Evolutionary conservation across 805 yeast genomes (phyloP).

Genomic region (Spathaspora gorwiae): DNA sequence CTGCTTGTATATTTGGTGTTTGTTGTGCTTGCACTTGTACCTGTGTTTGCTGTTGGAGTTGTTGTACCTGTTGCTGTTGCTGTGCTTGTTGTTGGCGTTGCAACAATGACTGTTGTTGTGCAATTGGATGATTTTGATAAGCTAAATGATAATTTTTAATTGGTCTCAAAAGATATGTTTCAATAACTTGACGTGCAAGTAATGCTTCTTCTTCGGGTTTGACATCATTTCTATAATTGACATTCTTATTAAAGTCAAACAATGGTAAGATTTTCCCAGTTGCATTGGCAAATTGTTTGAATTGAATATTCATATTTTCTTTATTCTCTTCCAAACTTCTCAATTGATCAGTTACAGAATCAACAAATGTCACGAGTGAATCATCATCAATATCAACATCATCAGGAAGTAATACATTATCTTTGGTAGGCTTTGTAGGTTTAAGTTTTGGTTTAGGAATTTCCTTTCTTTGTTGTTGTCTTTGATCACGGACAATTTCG

Average conservation of each 20-base stretch:
- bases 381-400: constrained; percentile 47
- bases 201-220: constrained; percentile 32
- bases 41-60: constrained; percentile 12
- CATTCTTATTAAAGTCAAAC: constrained; percentile 42
- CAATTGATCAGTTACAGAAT: constrained; percentile 42
- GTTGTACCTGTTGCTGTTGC: constrained; percentile 20
- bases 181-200: constrained; percentile 38
- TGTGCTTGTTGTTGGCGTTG: constrained; percentile 32
- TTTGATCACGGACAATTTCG: constrained; percentile 37
- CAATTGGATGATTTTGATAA: constrained; percentile 40
- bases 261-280: constrained; percentile 34
- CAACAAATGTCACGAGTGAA: constrained; percentile 44
- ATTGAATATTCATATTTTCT: constrained; percentile 29
- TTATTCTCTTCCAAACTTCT: constrained; percentile 28
- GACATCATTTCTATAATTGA: constrained; percentile 23
- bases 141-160: constrained; percentile 43
- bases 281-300: constrained; percentile 14
- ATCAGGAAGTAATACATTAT: constrained; percentile 37
- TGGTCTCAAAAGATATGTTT: constrained; percentile 35
- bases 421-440: constrained; percentile 27
- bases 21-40: constrained; percentile 16
- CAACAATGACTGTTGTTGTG: constrained; percentile 26
- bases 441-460: constrained; percentile 6
- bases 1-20: constrained; percentile 12
- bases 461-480: constrained; percentile 24